Evolutionary conservation across 2,329 filamentous ascomycete species (phyloP).

Genomic region (Aspergillus chevalieri): DNA sequence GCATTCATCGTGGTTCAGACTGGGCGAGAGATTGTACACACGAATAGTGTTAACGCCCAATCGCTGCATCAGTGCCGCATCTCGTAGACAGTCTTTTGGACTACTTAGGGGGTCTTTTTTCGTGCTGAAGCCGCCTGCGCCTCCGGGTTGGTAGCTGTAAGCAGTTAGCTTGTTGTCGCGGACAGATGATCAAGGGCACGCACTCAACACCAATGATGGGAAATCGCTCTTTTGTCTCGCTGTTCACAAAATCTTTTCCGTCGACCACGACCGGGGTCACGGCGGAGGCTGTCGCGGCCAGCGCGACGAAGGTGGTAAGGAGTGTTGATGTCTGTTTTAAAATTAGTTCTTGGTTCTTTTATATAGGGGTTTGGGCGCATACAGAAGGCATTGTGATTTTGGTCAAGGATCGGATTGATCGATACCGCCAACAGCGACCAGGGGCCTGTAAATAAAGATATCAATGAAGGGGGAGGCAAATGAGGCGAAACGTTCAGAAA

Average conservation of each 20-base stretch:
- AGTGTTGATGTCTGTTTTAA: slow-evolving; percentile 24
- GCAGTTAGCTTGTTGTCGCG: slow-evolving; percentile 14
- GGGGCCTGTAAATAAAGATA: too few species aligned
- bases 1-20: slow-evolving; percentile 56
- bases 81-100: slow-evolving; percentile 52
- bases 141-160: slow-evolving; percentile 56
- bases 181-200: neutral
- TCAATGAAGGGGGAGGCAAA: too few species aligned
- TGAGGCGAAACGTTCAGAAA: too few species aligned
- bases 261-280: slow-evolving; percentile 52
- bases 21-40: slow-evolving; percentile 58
- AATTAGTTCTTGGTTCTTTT: neutral
- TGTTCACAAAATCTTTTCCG: slow-evolving; percentile 58
- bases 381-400: too few species aligned
- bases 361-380: too few species aligned
- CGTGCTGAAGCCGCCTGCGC: slow-evolving; percentile 52
- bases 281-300: slow-evolving; percentile 44
- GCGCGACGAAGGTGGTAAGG: slow-evolving; percentile 36
- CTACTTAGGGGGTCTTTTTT: slow-evolving; percentile 53
- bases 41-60: slow-evolving; percentile 61
- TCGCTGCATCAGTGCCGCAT: slow-evolving; percentile 58
- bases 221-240: slow-evolving; percentile 52
- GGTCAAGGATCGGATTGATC: too few species aligned
- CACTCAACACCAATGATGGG: slow-evolving; percentile 58
- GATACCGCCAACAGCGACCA: neutral